phyloP scores from a whole-genome alignment of 805 yeast genomes.

The Ascoidea rubescens region DNA sequence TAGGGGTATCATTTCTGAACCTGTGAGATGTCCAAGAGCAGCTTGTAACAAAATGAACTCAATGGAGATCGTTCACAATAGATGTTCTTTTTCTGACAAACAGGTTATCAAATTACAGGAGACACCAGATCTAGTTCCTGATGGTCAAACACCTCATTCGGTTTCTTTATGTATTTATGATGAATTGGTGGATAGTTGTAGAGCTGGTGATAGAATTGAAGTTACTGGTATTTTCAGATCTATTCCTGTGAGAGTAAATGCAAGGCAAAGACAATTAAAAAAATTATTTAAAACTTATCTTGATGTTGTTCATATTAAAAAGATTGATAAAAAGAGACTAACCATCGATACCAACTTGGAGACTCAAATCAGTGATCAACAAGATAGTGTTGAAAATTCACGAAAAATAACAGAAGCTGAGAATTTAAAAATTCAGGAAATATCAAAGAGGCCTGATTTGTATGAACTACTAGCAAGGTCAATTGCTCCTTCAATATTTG shows the following conservation, averaged over 20 bases:
- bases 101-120: conserved; percentile 92
- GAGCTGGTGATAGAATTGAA: conserved; percentile 95
- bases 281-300: conserved; percentile 81
- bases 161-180: conserved; percentile 90
- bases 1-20: conserved; percentile 89
- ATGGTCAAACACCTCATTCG: conserved; percentile 97
- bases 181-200: conserved; percentile 84
- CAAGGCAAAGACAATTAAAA: conserved; percentile 73
- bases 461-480: conserved; percentile 82
- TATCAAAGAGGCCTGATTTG: conserved; percentile 58
- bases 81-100: conserved; percentile 88
- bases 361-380: conserved; percentile 35
- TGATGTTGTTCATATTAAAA: conserved; percentile 87
- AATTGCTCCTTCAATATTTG: conserved; percentile 93
- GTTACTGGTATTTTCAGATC: conserved; percentile 93
- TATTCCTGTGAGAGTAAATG: conserved; percentile 77
- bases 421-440: conserved; percentile 43
- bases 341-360: conserved; percentile 34
- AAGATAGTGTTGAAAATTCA: conserved; percentile 63
- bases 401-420: conserved; percentile 61
- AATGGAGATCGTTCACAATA: conserved; percentile 82
- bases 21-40: conserved; percentile 82
- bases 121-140: conserved; percentile 92
- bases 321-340: conserved; percentile 67
- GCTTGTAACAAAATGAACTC: conserved; percentile 74